Evolutionary conservation across 768 basidiomycete genomes (phyloP), one percentile per base, ranked within the genome.

Genomic region (Trametes maxima): DNA sequence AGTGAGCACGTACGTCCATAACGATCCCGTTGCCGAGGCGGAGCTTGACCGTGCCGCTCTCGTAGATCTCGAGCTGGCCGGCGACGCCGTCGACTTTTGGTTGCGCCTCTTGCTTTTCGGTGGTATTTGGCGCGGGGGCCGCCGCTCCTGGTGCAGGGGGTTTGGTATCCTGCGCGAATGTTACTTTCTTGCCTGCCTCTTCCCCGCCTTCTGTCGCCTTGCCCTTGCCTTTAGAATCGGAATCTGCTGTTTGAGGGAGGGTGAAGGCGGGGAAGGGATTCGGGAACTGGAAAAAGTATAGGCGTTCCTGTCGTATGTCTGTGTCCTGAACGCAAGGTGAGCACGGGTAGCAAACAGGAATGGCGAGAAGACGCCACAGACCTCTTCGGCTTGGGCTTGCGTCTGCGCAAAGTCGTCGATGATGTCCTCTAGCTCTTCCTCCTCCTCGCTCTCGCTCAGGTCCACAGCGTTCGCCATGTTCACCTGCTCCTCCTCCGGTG

Each of bases 201-300:
- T 67, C 57, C 63, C 69, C 55, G 8, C 25, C 25, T 8, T n/a
- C 57, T 8, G 37, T 65, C 42, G 44, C 65, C 22, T 69, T 59
- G 21, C 40, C 62, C 33, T 57, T 62, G 43, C 46, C 61, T 36
- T 65, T 62, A 25, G 54, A 48, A 21, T 64, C 65, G 19, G 60
- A 40, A 36, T 54, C 28, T 42, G 57, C 46, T 28, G 58, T 75
- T 16, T 77, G 49, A 1, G 65, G 70, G 48, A 79, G 76, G 24
- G 71, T 68, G 74, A 95, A 95, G 5, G 77, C 80, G 0, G 94
- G 94, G 74, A 97, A 95, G 0, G 92, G 90, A 10, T 79, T 72
- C 0, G 95, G 95, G 68, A 96, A 96, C 70, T 95, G 94, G 77
- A 96, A 95, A 66, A 94, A 88, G 69, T 90, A 96, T 3, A 96